Evolutionary conservation across 2,329 filamentous ascomycete genomes (phyloP), one percentile per base, ranked within the genome.

Genomic region (Fonsecaea erecta): DNA sequence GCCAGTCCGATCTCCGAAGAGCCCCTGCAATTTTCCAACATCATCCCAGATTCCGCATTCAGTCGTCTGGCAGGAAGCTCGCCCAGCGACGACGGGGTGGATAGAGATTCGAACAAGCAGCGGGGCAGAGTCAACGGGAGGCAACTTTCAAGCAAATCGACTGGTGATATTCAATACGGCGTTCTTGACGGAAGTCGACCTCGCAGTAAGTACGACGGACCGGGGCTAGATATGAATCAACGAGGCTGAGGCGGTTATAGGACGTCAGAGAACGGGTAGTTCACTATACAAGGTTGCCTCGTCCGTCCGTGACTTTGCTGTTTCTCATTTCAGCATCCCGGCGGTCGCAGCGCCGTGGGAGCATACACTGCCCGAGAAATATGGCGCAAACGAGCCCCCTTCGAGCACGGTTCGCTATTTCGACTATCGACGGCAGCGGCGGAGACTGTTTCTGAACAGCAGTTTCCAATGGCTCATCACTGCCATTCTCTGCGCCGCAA

Each of bases 351-450:
- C 65, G 12, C 67, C 67, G 12, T 69, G 64, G 64, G 59, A 66
- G 24, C 67, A 69, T 48, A 53, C 64, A 32, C 58, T 67, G n/a
- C 62, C 59, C 9, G 64, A 67, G 62, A 69, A 69, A 54, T 56
- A 63, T 30, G 60, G 56, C 32, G 32, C 51, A 34, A 24, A 28
- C 8, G 18, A 28, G 21, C 55, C 60, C 26, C 52, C 63, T 11
- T 61, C 58, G 8, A 35, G 52, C 28, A 69, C 52, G n/a, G 56
- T 67, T 26, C 64, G 67, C 5, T 67, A 65, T 37, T 69, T 69
- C 18, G 64, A 69, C n/a, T 46, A 59, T 37, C 52, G 51, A 6
- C 67, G 65, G 2, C 67, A 69, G 32, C 54, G 64, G 7, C 58
- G 58, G 24, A 55, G 67, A 28, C 28, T 69, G 32, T 65, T 69